Percentiles rank a stretch among this genome's conserved stretches.
Conservation (phyloP, 345 rosid genomes). For the Adansonia digitata region DNA sequence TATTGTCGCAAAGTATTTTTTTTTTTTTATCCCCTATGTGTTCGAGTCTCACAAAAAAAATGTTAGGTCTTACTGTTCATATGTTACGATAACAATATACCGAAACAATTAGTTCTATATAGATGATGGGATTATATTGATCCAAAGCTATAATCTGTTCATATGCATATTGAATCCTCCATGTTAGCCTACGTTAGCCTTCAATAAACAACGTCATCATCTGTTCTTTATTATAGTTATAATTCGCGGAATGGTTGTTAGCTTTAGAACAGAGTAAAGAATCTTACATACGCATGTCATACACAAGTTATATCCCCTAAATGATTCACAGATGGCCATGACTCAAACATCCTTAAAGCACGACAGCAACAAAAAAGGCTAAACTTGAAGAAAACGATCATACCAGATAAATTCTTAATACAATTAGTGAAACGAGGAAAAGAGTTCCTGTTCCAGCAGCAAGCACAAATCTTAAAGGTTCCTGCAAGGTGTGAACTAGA, state of each 20-base stretch:
- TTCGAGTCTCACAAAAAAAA: too few relatives aligned
- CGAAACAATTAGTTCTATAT: not conserved
- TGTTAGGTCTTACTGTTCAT: not conserved
- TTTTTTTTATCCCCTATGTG: too few relatives aligned
- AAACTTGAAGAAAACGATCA: not conserved
- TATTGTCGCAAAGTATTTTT: too few relatives aligned
- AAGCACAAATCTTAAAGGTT: slow-evolving; percentile 70
- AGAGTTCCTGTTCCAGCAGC: slow-evolving; percentile 97
- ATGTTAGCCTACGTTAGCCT: not conserved
- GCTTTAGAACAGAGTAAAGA: not conserved
- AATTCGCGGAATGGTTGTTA: not conserved
- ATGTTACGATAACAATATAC: not conserved
- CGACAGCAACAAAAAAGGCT: not conserved
- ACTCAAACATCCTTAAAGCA: not conserved
- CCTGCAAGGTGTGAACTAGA: slow-evolving; percentile 44
- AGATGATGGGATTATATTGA: not conserved
- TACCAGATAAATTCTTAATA: slow-evolving; percentile 90
- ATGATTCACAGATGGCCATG: not conserved
- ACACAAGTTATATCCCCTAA: not conserved
- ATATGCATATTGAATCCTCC: not conserved
- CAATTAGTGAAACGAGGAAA: slow-evolving; percentile 69
- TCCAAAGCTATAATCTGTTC: not conserved
- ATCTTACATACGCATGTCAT: not conserved
- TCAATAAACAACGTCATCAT: not conserved
- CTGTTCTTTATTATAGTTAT: not conserved